Percentiles rank a stretch among this genome's conserved stretches.
phyloP scores from a whole-genome alignment of 176 grass and related monocot species.

The Leersia perrieri region DNA sequence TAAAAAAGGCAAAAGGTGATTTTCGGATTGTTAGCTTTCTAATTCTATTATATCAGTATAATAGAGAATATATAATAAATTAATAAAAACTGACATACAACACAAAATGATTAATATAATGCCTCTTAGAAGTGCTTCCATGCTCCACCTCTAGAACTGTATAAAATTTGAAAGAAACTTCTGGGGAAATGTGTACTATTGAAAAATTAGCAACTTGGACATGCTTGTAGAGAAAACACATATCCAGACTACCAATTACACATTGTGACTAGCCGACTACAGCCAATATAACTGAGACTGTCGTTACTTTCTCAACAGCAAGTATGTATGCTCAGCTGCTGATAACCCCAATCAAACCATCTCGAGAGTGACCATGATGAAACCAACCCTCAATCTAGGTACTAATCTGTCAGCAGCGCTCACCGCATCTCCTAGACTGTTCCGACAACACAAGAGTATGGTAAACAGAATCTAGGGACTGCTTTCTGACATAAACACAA shows the following conservation, averaged over 20 bases:
- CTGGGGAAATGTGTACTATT: neutral
- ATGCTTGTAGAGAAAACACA: neutral
- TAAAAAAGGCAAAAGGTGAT: constrained; percentile 5
- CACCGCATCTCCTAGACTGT: neutral
- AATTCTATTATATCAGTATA: neutral
- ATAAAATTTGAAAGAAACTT: neutral
- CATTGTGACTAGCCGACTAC: neutral
- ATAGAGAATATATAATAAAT: neutral
- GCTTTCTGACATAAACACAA: neutral
- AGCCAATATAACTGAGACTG: neutral
- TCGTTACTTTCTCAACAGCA: neutral
- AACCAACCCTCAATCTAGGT: neutral
- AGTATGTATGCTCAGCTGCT: neutral
- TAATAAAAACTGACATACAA: neutral
- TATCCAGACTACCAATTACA: neutral
- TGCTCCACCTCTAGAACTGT: neutral
- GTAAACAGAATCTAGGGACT: neutral
- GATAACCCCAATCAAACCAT: neutral
- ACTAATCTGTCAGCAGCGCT: neutral
- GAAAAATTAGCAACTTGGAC: neutral
- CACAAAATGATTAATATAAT: neutral
- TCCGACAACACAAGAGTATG: neutral
- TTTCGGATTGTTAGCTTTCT: neutral
- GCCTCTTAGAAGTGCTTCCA: neutral
- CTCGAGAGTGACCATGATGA: neutral